These are phyloP conservation scores for Neurospora intermedia DNA, from an alignment of 495 filamentous ascomycete genomes.

Conservation along the genomic window DNA sequence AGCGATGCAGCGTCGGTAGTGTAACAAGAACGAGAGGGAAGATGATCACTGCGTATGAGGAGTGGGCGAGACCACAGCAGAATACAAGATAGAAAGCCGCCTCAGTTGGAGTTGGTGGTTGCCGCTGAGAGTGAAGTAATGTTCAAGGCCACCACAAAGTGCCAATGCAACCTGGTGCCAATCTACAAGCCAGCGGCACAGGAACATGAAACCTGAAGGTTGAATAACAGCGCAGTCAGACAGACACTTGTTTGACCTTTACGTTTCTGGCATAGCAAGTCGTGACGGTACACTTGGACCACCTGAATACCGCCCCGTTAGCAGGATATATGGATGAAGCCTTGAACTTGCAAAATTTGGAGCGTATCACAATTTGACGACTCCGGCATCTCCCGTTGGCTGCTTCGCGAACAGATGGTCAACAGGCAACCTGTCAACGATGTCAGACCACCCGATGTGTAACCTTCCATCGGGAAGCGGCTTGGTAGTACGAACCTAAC, in stretches of 20 bases:
- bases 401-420: not conserved
- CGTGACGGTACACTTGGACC: not conserved
- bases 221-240: not conserved
- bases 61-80: not conserved
- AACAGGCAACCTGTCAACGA: not conserved
- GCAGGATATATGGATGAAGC: not conserved
- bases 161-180: not conserved
- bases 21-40: not conserved
- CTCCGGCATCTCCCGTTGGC: not conserved
- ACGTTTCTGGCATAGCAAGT: not conserved
- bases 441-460: not conserved
- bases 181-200: not conserved
- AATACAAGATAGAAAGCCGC: not conserved
- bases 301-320: not conserved
- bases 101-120: not conserved
- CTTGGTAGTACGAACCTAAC: not conserved
- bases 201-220: not conserved
- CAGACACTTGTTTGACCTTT: not conserved
- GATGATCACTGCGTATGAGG: not conserved
- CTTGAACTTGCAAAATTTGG: not conserved
- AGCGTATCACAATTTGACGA: not conserved
- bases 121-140: not conserved
- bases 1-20: not conserved
- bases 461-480: not conserved
- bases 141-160: not conserved